Conservation (phyloP, 345 rosid genomes). For the Kernera saxatilis region DNA sequence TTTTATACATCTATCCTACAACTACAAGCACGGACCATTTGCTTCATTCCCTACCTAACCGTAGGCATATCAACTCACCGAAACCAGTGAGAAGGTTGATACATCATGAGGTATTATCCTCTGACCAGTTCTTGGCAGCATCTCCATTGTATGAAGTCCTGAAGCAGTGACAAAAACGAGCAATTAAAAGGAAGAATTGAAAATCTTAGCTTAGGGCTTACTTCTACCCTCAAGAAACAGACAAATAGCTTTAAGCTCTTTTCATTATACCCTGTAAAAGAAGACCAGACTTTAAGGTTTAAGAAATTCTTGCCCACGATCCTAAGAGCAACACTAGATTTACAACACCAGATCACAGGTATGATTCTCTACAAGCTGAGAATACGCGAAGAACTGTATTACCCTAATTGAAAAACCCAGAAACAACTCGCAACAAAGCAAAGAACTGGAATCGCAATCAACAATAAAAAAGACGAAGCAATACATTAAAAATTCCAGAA, state of each 20-base stretch:
- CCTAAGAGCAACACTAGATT: background rate
- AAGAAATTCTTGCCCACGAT: background rate
- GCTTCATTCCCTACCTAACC: constrained; percentile 28
- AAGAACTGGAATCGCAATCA: background rate
- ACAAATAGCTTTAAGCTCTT: background rate
- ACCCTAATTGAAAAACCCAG: background rate
- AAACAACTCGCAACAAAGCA: background rate
- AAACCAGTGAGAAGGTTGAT: background rate
- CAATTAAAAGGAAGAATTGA: background rate
- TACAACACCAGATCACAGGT: background rate
- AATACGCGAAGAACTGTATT: background rate
- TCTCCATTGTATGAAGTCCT: constrained; percentile 11
- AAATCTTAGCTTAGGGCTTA: background rate
- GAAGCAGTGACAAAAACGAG: background rate
- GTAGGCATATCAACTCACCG: constrained; percentile 11
- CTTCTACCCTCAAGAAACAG: background rate
- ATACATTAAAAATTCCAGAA: background rate
- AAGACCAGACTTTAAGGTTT: background rate
- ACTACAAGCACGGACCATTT: constrained; percentile 26
- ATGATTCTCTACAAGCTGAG: background rate
- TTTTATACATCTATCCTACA: constrained; percentile 20
- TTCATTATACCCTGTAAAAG: background rate
- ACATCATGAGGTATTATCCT: background rate
- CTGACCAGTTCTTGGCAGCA: constrained; percentile 1
- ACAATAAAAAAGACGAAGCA: background rate